Base-by-base conservation (phyloP, 495 filamentous ascomycete genomes). In the Talaromyces stipitatus region DNA sequence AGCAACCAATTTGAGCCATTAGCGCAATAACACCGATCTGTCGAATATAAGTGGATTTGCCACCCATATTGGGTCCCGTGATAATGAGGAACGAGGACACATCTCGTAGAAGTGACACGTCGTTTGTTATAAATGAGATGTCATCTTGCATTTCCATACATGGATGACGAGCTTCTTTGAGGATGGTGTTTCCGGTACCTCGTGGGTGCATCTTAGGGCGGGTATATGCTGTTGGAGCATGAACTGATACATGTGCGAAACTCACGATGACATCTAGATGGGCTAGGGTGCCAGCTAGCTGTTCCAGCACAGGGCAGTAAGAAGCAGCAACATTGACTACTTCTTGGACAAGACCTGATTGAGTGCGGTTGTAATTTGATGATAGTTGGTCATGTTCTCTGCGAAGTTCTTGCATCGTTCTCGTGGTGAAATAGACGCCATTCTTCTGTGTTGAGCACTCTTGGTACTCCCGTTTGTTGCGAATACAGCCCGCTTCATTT, bases 101-200 rank as follows among this genome's bases (percentile, higher is more conserved):
- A 52, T 85, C 89, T 11, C 92, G 83, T n/a, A 81, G 72, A 62
- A 99, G 82, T 29, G 80, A 82, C 26, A 97, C 92, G 59, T 99
- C 92, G 64, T 99, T 99, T 54, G 92, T 97, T 69, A 99, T 97
- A 75, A 99, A 99, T 53, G 90, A 89, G 41, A 99, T 84, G 64
- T 97, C 95, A 62, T 99, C 94, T 70, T 99, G 94, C 89, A 96
- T 91, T 67, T 99, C 94, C 90, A 99, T 91, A 69, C 94, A 99
- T 1, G 94, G 95, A 68, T 99, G 94, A 8, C 95, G 87, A 3
- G 94, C 92, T 80, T 96, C 94, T 64, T 85, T 91, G 16, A 99
- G 79, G 20, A 96, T 77, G 0, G 94, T 97, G 55, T 90, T 84
- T n/a, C 94, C 94, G 53, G 87, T 81, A 22, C 94, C 94, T 28